A percentile compares a stretch with the other conserved stretches of the same genome.
phyloP scores from a whole-genome alignment of 331 rosid species.

The Prunus yedoensis region DNA sequence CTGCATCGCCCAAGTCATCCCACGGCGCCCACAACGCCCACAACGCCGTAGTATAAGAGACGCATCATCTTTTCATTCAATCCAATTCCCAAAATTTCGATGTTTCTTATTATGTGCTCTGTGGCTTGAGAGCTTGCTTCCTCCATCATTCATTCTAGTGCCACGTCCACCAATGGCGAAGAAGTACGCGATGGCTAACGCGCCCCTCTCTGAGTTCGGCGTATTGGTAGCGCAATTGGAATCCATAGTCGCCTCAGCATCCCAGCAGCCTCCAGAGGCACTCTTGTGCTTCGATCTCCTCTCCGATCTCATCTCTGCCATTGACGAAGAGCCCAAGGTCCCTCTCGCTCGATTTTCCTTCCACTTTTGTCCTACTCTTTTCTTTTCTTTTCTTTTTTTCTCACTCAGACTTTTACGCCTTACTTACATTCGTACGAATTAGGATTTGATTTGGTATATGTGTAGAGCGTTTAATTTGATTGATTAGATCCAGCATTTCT shows the following conservation, averaged over 20 bases:
- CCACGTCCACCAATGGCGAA: conserved; percentile 34
- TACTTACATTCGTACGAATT: background rate
- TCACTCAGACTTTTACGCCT: background rate
- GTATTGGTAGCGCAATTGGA: conserved; percentile 94
- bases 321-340: conserved; percentile 84
- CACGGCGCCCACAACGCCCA: too few species aligned
- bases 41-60: too few species aligned
- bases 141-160: background rate
- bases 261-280: conserved; percentile 83
- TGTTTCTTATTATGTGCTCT: background rate
- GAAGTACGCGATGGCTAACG: conserved; percentile 48
- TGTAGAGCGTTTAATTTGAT: background rate
- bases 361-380: background rate
- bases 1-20: background rate
- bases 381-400: conserved; percentile 3
- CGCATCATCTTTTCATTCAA: background rate
- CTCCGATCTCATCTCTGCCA: conserved; percentile 93
- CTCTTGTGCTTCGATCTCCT: conserved; percentile 98
- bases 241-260: conserved; percentile 85
- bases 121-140: background rate
- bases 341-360: background rate
- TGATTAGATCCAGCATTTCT: background rate
- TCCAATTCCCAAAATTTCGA: background rate
- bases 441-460: background rate
- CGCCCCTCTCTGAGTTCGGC: conserved; percentile 93